Base-by-base conservation (phyloP, 1,284 basidiomycete species). In the Paramarasmius palmivorus region DNA sequence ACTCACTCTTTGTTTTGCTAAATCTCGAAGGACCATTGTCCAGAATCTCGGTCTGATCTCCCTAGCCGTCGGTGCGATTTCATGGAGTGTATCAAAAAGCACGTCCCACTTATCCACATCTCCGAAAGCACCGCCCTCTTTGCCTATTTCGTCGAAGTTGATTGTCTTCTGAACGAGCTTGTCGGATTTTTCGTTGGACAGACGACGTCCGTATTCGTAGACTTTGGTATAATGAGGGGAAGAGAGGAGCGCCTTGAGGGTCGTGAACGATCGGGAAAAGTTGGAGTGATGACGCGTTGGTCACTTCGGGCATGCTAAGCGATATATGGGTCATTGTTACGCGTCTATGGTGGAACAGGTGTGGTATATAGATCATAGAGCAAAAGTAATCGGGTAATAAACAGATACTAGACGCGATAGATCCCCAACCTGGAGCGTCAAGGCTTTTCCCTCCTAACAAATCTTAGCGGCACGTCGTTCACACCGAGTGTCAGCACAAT, bases 41-140 rank as follows among this genome's bases (percentile, higher is more conserved):
- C n/a, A n/a, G n/a, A n/a, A n/a, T n/a, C n/a, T n/a, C n/a, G n/a
- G n/a, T n/a, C n/a, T n/a, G n/a, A n/a, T n/a, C n/a, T n/a, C n/a
- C n/a, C n/a, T n/a, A n/a, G n/a, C n/a, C n/a, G n/a, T n/a, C n/a
- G n/a, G n/a, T n/a, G n/a, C n/a, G n/a, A n/a, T n/a, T n/a, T n/a
- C n/a, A n/a, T n/a, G n/a, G n/a, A 90, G 64, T 79, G 79, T 73
- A 49, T 83, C 74, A 56, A 81, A 83, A 0, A 91, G 81, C n/a
- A 84, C 81, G 65, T 90, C 86, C 81, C 84, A 88, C 39, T 79
- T 76, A 6, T 73, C 35, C 70, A 73, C 57, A 88, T 57, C 12
- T n/a, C 26, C 23, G 12, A 32, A 32, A 32, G 29, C 29, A 12
- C 29, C 29, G 6, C 75, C 78, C 0, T 75, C 72, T 36, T 74